Conservation (phyloP, 306 rosid genomes). For the Quercus aquifolioides region DNA sequence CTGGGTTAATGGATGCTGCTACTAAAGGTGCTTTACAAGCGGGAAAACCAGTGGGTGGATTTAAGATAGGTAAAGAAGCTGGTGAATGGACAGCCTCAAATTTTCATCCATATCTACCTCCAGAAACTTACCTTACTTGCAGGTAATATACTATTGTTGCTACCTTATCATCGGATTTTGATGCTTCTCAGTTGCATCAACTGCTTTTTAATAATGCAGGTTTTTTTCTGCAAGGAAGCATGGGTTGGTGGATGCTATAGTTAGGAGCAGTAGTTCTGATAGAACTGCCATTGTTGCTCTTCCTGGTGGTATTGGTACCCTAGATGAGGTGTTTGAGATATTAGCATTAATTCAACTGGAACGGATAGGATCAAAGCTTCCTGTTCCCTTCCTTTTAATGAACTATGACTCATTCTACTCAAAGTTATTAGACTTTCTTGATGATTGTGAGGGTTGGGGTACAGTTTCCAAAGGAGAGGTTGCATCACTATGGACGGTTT, state of each 20-base stretch:
- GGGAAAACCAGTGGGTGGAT: constrained; percentile 79
- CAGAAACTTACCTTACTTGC: constrained; percentile 82
- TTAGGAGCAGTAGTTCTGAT: constrained; percentile 53
- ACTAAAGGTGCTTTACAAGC: constrained; percentile 76
- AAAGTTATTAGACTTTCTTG: constrained; percentile 66
- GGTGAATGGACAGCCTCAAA: constrained; percentile 80
- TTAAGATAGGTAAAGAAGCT: constrained; percentile 86
- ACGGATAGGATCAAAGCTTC: constrained; percentile 76
- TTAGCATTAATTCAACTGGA: constrained; percentile 73
- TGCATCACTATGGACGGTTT: constrained; percentile 76
- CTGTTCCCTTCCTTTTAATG: constrained; percentile 79
- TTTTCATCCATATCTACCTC: constrained; percentile 71
- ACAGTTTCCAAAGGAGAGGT: constrained; percentile 78
- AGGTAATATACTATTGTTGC: constrained; percentile 39
- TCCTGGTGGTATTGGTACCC: constrained; percentile 94
- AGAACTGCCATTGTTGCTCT: constrained; percentile 78
- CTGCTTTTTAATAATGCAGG: constrained; percentile 41
- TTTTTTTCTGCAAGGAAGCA: constrained; percentile 98
- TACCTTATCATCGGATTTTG: constrained; percentile 3
- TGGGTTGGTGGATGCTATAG: constrained; percentile 86
- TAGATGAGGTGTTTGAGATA: constrained; percentile 85
- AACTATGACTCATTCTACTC: constrained; percentile 80
- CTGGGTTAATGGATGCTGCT: constrained; percentile 94
- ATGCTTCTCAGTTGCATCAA: not conserved
- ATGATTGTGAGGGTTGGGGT: constrained; percentile 70